These are phyloP conservation scores for Acrocalymma vagum DNA, from an alignment of 2,329 filamentous ascomycete genomes.

Conservation along the genomic window DNA sequence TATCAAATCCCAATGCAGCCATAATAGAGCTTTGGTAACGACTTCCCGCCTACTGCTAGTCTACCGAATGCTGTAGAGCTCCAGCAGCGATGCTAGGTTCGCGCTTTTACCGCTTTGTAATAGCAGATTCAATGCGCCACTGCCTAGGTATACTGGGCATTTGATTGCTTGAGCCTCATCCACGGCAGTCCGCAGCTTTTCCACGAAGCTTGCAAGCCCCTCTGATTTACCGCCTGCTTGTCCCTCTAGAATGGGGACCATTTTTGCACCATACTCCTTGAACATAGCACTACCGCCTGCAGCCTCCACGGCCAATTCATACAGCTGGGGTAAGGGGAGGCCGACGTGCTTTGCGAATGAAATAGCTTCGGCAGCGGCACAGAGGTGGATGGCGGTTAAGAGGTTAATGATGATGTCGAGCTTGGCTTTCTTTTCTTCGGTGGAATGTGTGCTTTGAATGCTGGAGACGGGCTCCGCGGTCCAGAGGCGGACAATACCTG, in stretches of 20 bases:
- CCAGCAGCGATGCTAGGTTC: constrained; percentile 30
- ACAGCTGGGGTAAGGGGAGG: constrained; percentile 46
- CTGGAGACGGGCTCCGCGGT: constrained; percentile 47
- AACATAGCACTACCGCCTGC: constrained; percentile 48
- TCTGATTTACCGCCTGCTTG: constrained; percentile 25
- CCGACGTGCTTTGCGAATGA: constrained; percentile 47
- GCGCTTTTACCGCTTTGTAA: constrained; percentile 34
- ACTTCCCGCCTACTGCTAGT: no score
- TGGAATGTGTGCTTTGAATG: constrained; percentile 31
- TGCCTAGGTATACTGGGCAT: constrained; percentile 43
- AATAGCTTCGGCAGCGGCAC: constrained; percentile 47
- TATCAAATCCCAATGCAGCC: no score
- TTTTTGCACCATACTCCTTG: constrained; percentile 37
- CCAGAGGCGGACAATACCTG: constrained; percentile 65
- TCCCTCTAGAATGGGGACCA: constrained; percentile 43
- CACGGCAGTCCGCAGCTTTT: constrained; percentile 37
- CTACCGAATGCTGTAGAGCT: constrained; percentile 25
- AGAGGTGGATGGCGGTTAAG: constrained; percentile 44
- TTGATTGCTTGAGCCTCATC: constrained; percentile 44
- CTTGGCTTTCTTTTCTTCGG: constrained; percentile 36
- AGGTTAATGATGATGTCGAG: constrained; percentile 47
- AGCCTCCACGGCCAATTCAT: constrained; percentile 45
- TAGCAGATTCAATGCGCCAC: constrained; percentile 40
- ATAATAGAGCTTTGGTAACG: no score
- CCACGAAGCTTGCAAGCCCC: constrained; percentile 26